Evolutionary conservation across 441 rosid species (phyloP), one percentile per base, ranked within the genome.

Genomic region (Eutrema salsugineum): DNA sequence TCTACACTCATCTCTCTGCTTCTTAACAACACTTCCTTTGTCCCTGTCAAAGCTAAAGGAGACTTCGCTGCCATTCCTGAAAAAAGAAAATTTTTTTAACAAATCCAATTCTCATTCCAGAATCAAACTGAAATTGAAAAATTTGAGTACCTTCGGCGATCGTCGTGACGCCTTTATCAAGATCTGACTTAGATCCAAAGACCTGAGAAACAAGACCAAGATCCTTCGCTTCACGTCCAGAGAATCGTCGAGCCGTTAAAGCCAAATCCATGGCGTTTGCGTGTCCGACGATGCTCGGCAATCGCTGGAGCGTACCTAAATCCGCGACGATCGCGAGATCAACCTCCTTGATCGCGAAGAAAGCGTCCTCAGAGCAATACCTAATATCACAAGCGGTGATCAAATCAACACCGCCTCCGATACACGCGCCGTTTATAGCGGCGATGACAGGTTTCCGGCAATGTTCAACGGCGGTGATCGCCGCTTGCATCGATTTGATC

Each of bases 361-460:
- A 86, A 1, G 94, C 81, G 19, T 84, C 93, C 53, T 77, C 72
- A 0, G 81, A 68, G 56, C 97, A 88, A 24, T 72, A 87, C 85
- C 99, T 82, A 1, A 94, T 71, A 9, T 91, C 94, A 68, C 96
- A 91, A 27, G 97, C 94, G 0, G 97, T 84, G 49, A 86, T 70
- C 3, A 91, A 47, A 74, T 87, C 90, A 4, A 91, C 62, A 0
- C 92, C 94, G 0, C 87, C 91, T 24, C 95, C 97, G 33, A 91
- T 83, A 66, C 97, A 91, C 8, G 86, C 97, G 5, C 97, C 96
- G 33, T 80, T 85, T 27, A 94, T 39, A 5, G 83, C 71, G 0
- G 96, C 93, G 32, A 94, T 85, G 36, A 91, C 90, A 6, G 91
- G 97, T 71, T 94, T 91, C 35, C 88, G 79, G 75, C 96, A 94